These are phyloP conservation scores for Tranzscheliella williamsii DNA, from an alignment of 1,284 basidiomycete species.

Conservation along the genomic window DNA sequence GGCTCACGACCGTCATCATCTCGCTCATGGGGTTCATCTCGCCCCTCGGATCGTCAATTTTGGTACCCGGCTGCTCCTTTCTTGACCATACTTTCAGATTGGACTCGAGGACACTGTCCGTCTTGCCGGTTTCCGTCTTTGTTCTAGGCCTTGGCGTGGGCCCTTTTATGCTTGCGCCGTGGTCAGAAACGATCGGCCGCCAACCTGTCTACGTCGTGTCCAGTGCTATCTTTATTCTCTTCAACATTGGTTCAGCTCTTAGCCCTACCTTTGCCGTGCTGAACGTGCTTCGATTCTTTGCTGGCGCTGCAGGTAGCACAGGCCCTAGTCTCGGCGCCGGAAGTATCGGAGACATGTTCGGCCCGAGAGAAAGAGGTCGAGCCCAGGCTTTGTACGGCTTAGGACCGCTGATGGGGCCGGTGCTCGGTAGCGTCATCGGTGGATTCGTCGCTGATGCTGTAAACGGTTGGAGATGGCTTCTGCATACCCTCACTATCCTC, in stretches of 20 bases:
- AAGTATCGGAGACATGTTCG: conserved; percentile 54
- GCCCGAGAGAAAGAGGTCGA: conserved; percentile 37
- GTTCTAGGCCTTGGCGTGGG: conserved; percentile 57
- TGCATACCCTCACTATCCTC: conserved; percentile 45
- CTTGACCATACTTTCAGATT: conserved; percentile 34
- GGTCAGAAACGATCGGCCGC: conserved; percentile 63
- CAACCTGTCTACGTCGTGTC: conserved; percentile 61
- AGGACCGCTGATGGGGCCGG: conserved; percentile 50
- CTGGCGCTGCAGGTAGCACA: conserved; percentile 43
- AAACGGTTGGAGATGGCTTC: conserved; percentile 43
- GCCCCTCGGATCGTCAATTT: conserved; percentile 51
- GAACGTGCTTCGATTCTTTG: conserved; percentile 43
- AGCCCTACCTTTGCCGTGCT: conserved; percentile 57
- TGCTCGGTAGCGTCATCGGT: conserved; percentile 45
- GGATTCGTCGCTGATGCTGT: conserved; percentile 40
- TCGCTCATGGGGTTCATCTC: conserved; percentile 55
- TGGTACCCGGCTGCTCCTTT: conserved; percentile 39
- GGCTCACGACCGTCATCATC: conserved; percentile 46
- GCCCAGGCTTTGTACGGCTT: conserved; percentile 47
- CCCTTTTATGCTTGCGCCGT: conserved; percentile 64
- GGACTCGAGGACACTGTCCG: conserved; percentile 23
- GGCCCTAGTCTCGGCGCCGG: conserved; percentile 51
- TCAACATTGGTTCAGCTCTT: conserved; percentile 56
- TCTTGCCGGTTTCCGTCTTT: conserved; percentile 47
- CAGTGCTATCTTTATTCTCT: conserved; percentile 55